Conservation (phyloP, 257 asterid genomes). For the Penstemon davidsonii region DNA sequence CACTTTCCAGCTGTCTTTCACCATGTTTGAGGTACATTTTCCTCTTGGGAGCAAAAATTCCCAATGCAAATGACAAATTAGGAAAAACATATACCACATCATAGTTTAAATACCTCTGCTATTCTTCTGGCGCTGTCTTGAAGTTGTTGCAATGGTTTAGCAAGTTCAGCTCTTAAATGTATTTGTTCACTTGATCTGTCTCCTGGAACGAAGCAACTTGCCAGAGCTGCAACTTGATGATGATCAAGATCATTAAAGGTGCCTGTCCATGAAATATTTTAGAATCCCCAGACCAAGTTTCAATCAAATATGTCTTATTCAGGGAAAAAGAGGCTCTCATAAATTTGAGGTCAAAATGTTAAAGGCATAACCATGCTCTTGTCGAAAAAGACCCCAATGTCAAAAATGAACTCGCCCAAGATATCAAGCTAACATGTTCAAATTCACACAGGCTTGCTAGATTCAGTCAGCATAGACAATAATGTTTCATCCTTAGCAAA, state of each 20-base stretch:
- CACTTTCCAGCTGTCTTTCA: slow-evolving; percentile 21
- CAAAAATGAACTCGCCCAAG: slow-evolving; percentile 1
- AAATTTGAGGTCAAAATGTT: slow-evolving; percentile 10
- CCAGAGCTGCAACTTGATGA: slow-evolving; percentile 90
- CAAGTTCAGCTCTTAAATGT: slow-evolving; percentile 86
- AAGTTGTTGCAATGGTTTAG: slow-evolving; percentile 91
- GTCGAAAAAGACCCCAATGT: background rate
- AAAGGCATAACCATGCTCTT: background rate
- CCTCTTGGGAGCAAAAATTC: background rate
- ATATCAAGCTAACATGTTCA: background rate
- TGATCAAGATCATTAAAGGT: slow-evolving; percentile 95
- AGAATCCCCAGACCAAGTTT: slow-evolving; percentile 10
- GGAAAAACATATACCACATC: slow-evolving; percentile 16
- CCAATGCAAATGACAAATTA: slow-evolving; percentile 8
- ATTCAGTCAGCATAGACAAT: background rate
- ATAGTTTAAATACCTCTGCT: slow-evolving; percentile 68
- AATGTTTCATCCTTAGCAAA: background rate
- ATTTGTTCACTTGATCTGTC: slow-evolving; percentile 77
- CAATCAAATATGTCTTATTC: slow-evolving; percentile 17
- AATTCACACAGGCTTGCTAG: slow-evolving; percentile 6
- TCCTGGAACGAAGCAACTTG: slow-evolving; percentile 94
- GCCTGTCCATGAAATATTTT: slow-evolving; percentile 43
- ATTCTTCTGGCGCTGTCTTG: slow-evolving; percentile 92
- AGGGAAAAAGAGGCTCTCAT: slow-evolving; percentile 3
- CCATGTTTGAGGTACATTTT: background rate